Evolutionary conservation across 1,139 yeast species (phyloP).

Genomic region (Saccharomycopsis crataegensis): DNA sequence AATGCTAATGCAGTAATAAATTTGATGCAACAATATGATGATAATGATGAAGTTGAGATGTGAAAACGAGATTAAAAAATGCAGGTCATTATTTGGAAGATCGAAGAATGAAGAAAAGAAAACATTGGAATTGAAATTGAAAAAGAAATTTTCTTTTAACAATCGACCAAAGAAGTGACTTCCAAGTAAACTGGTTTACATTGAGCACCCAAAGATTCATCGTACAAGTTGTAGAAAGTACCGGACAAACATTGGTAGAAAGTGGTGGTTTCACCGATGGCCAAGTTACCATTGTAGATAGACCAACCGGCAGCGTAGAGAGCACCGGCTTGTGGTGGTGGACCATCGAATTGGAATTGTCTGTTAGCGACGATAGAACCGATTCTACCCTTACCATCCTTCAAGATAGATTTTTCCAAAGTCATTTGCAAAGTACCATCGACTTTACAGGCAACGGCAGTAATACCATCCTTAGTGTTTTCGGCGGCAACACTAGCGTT

Average conservation of each 20-base stretch:
- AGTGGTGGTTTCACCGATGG: too few species aligned
- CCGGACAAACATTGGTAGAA: too few species aligned
- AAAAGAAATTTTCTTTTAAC: conserved; percentile 36
- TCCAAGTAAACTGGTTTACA: conserved; percentile 59
- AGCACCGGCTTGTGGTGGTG: conserved; percentile 88
- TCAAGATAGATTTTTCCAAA: conserved; percentile 46
- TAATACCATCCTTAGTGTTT: conserved; percentile 25
- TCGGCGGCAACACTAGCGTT: conserved; percentile 21
- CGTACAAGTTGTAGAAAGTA: too few species aligned
- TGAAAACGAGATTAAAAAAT: too few species aligned
- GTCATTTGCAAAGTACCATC: conserved; percentile 48
- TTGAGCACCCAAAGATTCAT: conserved; percentile 57
- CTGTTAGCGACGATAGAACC: conserved; percentile 81
- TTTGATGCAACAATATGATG: too few species aligned
- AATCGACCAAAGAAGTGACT: conserved; percentile 54
- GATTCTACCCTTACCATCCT: conserved; percentile 60
- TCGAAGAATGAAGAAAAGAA: too few species aligned
- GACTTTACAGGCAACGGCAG: conserved; percentile 35
- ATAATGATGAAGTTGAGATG: too few species aligned
- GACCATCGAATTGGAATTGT: conserved; percentile 87
- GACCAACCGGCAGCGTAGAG: conserved; percentile 86
- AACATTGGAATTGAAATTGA: too few species aligned
- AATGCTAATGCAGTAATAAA: too few species aligned
- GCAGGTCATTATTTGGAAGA: too few species aligned
- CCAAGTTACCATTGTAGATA: conserved; percentile 56